phyloP scores from a whole-genome alignment of 2,329 filamentous ascomycete species.

The Pyricularia grisea region DNA sequence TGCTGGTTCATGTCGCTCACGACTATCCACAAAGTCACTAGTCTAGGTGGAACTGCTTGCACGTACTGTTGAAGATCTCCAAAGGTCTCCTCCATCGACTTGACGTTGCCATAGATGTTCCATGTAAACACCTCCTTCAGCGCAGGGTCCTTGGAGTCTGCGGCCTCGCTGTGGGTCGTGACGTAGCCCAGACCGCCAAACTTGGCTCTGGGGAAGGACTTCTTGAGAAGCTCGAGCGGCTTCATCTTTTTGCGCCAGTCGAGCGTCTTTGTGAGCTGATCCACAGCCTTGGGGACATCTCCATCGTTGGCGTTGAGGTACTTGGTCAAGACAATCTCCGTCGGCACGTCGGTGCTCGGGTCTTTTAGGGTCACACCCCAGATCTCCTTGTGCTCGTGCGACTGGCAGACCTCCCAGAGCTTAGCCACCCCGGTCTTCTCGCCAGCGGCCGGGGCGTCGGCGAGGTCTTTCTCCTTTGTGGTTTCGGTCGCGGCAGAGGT shows the following conservation, averaged over 20 bases:
- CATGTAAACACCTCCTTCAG: conserved; percentile 67
- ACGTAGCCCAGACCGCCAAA: conserved; percentile 77
- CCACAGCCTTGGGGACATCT: conserved; percentile 62
- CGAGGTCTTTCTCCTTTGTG: conserved; percentile 2
- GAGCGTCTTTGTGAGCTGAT: conserved; percentile 70
- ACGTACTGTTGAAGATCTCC: conserved; percentile 71
- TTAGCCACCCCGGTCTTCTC: conserved; percentile 9
- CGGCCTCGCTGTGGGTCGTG: conserved; percentile 51
- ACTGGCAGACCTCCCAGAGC: conserved; percentile 17
- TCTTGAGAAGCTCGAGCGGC: conserved; percentile 55
- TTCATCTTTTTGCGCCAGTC: conserved; percentile 74
- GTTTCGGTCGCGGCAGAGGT: background rate
- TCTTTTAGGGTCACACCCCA: conserved; percentile 68
- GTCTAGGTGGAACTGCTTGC: background rate
- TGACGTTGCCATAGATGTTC: conserved; percentile 87
- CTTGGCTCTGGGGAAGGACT: conserved; percentile 56
- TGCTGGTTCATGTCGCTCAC: background rate
- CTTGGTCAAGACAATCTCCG: conserved; percentile 81
- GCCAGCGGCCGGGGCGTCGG: background rate
- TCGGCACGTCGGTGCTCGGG: conserved; percentile 52
- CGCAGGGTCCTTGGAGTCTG: conserved; percentile 26
- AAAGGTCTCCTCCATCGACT: conserved; percentile 73
- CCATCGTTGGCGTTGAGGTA: conserved; percentile 85
- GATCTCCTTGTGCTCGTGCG: conserved; percentile 59
- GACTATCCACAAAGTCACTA: background rate